Conservation (phyloP, 2,329 filamentous ascomycete genomes). For the Penicillium occitanis region DNA sequence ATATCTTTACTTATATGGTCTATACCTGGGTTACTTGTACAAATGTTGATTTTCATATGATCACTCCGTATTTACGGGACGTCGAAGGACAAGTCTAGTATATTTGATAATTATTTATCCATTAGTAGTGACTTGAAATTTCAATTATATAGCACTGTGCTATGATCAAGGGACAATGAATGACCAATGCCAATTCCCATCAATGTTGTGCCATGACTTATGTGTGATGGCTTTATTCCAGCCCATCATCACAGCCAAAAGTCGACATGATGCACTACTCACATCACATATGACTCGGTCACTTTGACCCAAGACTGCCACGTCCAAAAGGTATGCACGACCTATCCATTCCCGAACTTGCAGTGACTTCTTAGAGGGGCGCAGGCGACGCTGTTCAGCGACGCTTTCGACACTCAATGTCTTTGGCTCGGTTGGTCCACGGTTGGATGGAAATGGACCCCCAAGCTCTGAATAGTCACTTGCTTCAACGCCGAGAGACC, state of each 20-base stretch:
- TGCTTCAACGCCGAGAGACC: constrained; percentile 61
- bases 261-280: constrained; percentile 61
- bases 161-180: constrained; percentile 22
- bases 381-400: constrained; percentile 23
- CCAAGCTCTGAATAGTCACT: constrained; percentile 30
- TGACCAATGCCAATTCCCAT: constrained; percentile 66
- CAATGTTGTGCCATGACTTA: constrained; percentile 74
- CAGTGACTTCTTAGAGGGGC: constrained; percentile 51
- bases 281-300: constrained; percentile 76
- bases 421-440: constrained; percentile 20
- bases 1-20: neutral
- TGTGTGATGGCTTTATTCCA: constrained; percentile 66
- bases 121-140: neutral
- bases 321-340: constrained; percentile 77
- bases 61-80: neutral
- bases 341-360: constrained; percentile 71
- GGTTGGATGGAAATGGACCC: constrained; percentile 29
- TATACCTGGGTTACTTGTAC: neutral
- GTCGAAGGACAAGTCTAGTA: neutral
- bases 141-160: neutral
- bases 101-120: neutral
- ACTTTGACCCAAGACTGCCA: constrained; percentile 68
- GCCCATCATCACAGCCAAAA: constrained; percentile 83
- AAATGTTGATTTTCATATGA: neutral
- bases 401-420: constrained; percentile 16